Conservation (phyloP, 805 yeast genomes). For the Candida broadrunensis region DNA sequence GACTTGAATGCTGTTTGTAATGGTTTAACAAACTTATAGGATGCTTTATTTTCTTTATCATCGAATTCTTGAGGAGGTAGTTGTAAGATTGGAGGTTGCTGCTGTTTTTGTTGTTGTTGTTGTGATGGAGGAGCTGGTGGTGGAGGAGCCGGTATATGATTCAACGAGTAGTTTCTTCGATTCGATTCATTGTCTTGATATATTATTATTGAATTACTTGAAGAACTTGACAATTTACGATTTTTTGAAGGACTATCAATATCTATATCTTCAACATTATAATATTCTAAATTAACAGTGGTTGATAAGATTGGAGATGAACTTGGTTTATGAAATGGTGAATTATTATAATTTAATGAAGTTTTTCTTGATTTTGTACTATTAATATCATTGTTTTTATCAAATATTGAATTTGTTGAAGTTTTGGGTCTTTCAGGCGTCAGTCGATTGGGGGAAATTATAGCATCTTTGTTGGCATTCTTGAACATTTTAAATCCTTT, state of each 20-base stretch:
- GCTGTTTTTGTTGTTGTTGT: background rate
- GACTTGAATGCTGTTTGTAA: slow-evolving; percentile 80
- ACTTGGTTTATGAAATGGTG: slow-evolving; percentile 8
- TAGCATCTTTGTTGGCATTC: slow-evolving; percentile 29
- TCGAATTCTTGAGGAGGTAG: slow-evolving; percentile 10
- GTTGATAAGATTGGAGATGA: slow-evolving; percentile 4
- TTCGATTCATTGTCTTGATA: slow-evolving; percentile 18
- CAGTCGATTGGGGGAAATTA: slow-evolving; percentile 28
- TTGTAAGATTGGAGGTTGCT: background rate
- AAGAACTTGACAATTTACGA: slow-evolving; percentile 20
- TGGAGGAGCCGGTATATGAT: background rate
- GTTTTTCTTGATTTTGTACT: slow-evolving; percentile 14
- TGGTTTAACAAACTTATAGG: slow-evolving; percentile 73
- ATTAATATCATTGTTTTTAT: background rate
- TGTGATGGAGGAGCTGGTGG: background rate
- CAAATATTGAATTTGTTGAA: slow-evolving; percentile 4
- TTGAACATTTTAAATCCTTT: slow-evolving; percentile 34
- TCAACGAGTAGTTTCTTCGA: background rate
- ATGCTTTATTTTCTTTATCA: slow-evolving; percentile 37
- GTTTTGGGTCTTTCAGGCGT: slow-evolving; percentile 9
- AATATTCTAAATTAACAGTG: slow-evolving; percentile 13
- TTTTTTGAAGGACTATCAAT: slow-evolving; percentile 29
- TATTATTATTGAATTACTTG: slow-evolving; percentile 15
- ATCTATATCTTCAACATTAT: slow-evolving; percentile 23
- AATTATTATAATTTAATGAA: slow-evolving; percentile 1